Percentiles rank a stretch among this genome's conserved stretches.
These are phyloP conservation scores for Colletotrichum horii DNA, from an alignment of 2,329 filamentous ascomycete genomes.

Conservation along the genomic window DNA sequence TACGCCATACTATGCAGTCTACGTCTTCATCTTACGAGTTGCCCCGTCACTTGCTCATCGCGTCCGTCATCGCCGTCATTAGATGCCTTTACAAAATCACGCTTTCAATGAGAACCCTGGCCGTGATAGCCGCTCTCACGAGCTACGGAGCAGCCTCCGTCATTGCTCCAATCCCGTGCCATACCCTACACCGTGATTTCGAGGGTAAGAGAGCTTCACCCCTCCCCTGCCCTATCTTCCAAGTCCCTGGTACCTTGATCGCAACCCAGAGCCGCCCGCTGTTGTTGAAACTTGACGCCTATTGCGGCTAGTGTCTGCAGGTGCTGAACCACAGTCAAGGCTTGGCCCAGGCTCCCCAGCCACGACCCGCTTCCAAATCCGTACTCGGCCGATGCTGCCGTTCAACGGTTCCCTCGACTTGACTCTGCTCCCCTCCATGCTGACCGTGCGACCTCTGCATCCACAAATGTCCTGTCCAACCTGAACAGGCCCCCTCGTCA, in stretches of 20 bases:
- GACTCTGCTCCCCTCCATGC: background rate
- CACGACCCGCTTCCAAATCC: slow-evolving; percentile 7
- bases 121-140: background rate
- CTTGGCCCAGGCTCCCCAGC: slow-evolving; percentile 7
- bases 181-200: slow-evolving; percentile 2
- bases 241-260: slow-evolving; percentile 2
- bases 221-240: slow-evolving; percentile 1
- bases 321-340: slow-evolving; percentile 4
- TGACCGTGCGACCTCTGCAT: background rate
- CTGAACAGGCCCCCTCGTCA: background rate
- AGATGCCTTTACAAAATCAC: background rate
- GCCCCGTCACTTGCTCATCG: background rate
- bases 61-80: background rate
- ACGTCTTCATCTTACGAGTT: slow-evolving; percentile 6
- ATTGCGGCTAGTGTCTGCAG: background rate
- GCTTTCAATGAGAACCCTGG: background rate
- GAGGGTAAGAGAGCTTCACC: background rate
- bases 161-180: background rate
- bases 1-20: background rate
- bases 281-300: slow-evolving; percentile 2
- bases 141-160: background rate
- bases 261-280: background rate
- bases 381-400: background rate
- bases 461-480: background rate
- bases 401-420: background rate